Evolutionary conservation across 371 early-diverging fungal species (phyloP), one percentile per base, ranked within the genome.

Genomic region (Mucor irregularis): DNA sequence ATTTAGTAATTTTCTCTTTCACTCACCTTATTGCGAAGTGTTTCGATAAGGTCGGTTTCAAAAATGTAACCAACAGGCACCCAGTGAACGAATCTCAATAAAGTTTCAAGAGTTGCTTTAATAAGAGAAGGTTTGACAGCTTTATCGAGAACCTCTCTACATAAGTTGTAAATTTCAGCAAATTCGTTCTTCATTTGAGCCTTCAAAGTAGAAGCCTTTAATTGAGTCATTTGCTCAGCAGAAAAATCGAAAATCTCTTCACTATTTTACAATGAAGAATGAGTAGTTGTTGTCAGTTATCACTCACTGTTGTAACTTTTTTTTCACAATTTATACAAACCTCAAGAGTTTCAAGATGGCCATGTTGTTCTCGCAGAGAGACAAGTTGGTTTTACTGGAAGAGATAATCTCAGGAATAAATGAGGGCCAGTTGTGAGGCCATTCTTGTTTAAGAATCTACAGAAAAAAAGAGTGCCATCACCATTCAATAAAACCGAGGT

Each of bases 371-470:
- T 95, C 97, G 70, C 99, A 99, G 10, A 99, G 81, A 0, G 92
- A 79, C 17, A 98, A 82, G 58, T 90, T 95, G 7, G 91, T 86
- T 66, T 91, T 88, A 70, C 95, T 94, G 7, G 96, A 92, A n/a
- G 74, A 73, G 16, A 99, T 93, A 60, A 99, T 91, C 70, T 99
- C 99, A 21, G 96, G 90, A 58, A 99, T 98, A 71, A 99, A 99
- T 16, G 85, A 85, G 4, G 99, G 99, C 99, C 99, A 99, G 65
- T 97, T 93, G 55, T 93, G 90, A 14, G 99, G 99, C 99, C 99
- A 99, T 69, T 99, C 99, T 74, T 99, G 97, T 76, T 99, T 99
- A 55, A 99, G 78, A 42, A 99, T 95, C 91, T 96, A 75, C 25
- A 35, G 19, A 53, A 40, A 22, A 52, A 17, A 43, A 24, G 44